Conservation (phyloP, 1,139 yeast species). For the Hansenula lynferdii region DNA sequence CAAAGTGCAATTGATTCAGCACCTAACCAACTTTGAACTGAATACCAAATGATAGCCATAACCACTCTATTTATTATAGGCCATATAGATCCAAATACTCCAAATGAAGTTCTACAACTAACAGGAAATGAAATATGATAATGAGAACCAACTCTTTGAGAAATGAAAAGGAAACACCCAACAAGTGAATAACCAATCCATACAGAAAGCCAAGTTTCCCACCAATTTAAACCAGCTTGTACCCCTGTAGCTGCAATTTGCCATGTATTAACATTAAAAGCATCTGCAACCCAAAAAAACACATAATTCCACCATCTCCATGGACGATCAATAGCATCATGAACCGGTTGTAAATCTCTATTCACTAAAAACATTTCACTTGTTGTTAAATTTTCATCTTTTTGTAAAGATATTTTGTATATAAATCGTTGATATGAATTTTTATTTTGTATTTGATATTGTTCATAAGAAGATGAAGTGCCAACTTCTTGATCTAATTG, state of each 20-base stretch:
- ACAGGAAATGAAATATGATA: conserved; percentile 81
- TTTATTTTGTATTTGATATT: not conserved
- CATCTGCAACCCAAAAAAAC: conserved; percentile 82
- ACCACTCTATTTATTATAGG: conserved; percentile 76
- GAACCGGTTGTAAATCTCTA: conserved; percentile 75
- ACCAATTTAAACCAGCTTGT: conserved; percentile 71
- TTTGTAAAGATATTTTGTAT: conserved; percentile 16
- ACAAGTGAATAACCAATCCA: conserved; percentile 68
- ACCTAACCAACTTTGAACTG: conserved; percentile 79
- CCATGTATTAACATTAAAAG: conserved; percentile 87
- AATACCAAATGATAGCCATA: conserved; percentile 82
- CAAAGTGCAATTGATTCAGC: conserved; percentile 76
- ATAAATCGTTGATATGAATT: not conserved
- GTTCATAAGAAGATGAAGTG: conserved; percentile 7
- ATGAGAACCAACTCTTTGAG: conserved; percentile 67
- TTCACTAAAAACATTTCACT: conserved; percentile 61
- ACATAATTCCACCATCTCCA: conserved; percentile 83
- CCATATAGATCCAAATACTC: conserved; percentile 76
- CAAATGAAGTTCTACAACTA: conserved; percentile 67
- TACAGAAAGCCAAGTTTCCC: conserved; percentile 85
- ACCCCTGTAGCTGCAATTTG: conserved; percentile 87
- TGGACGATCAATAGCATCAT: conserved; percentile 51
- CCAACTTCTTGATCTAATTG: conserved; percentile 10
- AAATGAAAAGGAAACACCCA: conserved; percentile 56
- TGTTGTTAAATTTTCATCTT: conserved; percentile 28